phyloP scores from a whole-genome alignment of 805 yeast genomes.

The Kazachstania psychrophila region DNA sequence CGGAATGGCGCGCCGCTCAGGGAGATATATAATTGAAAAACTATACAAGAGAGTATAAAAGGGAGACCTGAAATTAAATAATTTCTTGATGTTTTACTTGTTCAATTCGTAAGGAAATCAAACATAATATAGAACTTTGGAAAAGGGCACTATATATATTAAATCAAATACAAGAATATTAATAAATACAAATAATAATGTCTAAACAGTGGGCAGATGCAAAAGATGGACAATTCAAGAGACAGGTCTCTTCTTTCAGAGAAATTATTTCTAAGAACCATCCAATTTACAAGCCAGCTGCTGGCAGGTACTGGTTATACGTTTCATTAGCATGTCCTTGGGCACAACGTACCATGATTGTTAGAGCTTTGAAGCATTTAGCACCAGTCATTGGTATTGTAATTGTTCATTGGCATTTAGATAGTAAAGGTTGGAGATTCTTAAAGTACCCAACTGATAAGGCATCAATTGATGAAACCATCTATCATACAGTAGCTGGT shows the following conservation, averaged over 20 bases:
- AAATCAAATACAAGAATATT: too few relatives aligned
- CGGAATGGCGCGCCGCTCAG: too few relatives aligned
- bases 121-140: too few relatives aligned
- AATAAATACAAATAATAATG: too few relatives aligned
- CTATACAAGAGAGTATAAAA: too few relatives aligned
- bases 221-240: conserved; percentile 46
- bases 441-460: conserved; percentile 8
- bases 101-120: too few relatives aligned
- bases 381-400: conserved; percentile 51
- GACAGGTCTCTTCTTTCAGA: conserved; percentile 52
- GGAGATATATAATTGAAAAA: too few relatives aligned
- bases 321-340: conserved; percentile 92
- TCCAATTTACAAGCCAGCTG: conserved; percentile 62
- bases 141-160: too few relatives aligned
- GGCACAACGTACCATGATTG: conserved; percentile 78
- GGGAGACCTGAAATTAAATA: too few relatives aligned
- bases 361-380: conserved; percentile 66
- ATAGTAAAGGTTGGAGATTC: conserved; percentile 82
- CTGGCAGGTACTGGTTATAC: conserved; percentile 74
- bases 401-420: conserved; percentile 89
- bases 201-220: conserved; percentile 26
- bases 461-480: conserved; percentile 6
- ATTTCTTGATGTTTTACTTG: too few relatives aligned
- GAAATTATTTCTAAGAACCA: conserved; percentile 44
- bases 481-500: conserved; percentile 11